phyloP scores from a whole-genome alignment of 768 basidiomycete species.

The Sporobolomyces pararoseus region DNA sequence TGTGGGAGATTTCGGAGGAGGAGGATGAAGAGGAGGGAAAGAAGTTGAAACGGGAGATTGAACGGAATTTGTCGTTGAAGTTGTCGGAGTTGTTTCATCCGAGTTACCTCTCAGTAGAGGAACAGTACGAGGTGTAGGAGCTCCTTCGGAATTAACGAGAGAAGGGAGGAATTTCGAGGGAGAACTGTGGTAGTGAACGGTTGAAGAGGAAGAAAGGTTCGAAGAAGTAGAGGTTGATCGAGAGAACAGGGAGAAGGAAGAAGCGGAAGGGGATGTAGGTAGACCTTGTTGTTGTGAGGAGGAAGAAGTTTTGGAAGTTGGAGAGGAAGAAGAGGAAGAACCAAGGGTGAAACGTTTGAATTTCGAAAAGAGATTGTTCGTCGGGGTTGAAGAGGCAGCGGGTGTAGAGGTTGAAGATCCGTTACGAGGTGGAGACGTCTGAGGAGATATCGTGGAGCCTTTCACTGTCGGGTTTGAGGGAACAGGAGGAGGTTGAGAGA shows the following conservation, averaged over 20 bases:
- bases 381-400: neutral
- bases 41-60: neutral
- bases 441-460: neutral
- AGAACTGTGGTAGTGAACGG: neutral
- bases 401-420: neutral
- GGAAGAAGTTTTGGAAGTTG: neutral
- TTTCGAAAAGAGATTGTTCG: constrained; percentile 10
- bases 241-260: neutral
- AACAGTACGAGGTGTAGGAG: constrained; percentile 14
- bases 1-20: neutral
- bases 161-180: constrained; percentile 24
- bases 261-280: neutral
- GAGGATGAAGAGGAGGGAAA: neutral
- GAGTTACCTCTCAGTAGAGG: constrained; percentile 31
- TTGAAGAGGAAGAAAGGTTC: neutral
- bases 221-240: neutral
- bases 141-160: constrained; percentile 14
- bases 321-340: neutral
- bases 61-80: neutral
- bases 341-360: constrained; percentile 31
- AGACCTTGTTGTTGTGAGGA: neutral
- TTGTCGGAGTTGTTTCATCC: too few species aligned
- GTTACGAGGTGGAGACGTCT: neutral
- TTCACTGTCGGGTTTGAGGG: too few species aligned
- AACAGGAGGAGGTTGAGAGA: constrained; percentile 6